Conservation (phyloP, 306 rosid species). For the Trifolium pratense region DNA sequence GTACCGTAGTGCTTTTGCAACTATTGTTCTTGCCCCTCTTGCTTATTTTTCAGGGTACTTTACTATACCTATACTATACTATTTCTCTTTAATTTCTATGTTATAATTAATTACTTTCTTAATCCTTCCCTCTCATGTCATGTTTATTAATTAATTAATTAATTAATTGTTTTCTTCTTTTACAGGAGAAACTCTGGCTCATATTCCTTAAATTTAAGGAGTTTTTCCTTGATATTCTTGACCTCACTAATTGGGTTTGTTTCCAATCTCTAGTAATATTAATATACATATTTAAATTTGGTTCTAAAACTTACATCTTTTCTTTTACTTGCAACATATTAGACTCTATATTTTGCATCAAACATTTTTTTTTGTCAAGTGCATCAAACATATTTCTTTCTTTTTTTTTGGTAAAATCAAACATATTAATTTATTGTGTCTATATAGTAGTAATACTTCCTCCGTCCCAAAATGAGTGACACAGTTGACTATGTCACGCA, state of each 20-base stretch:
- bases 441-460: too few relatives aligned
- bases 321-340: too few relatives aligned
- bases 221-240: constrained; percentile 56
- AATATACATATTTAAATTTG: background rate
- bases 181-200: constrained; percentile 47
- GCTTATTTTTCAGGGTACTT: constrained; percentile 54
- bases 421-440: too few relatives aligned
- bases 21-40: constrained; percentile 51
- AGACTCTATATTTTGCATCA: too few relatives aligned
- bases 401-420: too few relatives aligned
- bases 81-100: background rate
- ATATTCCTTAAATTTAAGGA: constrained; percentile 45
- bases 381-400: too few relatives aligned
- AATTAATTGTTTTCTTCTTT: background rate
- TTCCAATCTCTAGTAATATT: background rate
- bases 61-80: background rate
- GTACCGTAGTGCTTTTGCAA: constrained; percentile 59
- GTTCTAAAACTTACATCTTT: too few relatives aligned
- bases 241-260: constrained; percentile 59
- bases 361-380: too few relatives aligned
- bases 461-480: too few relatives aligned
- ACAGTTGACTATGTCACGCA: too few relatives aligned
- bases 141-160: background rate
- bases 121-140: background rate
- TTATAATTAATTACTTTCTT: too few relatives aligned